Base-by-base conservation (phyloP, 1,139 yeast genomes). In the Debaryomycetaceae sp. region DNA sequence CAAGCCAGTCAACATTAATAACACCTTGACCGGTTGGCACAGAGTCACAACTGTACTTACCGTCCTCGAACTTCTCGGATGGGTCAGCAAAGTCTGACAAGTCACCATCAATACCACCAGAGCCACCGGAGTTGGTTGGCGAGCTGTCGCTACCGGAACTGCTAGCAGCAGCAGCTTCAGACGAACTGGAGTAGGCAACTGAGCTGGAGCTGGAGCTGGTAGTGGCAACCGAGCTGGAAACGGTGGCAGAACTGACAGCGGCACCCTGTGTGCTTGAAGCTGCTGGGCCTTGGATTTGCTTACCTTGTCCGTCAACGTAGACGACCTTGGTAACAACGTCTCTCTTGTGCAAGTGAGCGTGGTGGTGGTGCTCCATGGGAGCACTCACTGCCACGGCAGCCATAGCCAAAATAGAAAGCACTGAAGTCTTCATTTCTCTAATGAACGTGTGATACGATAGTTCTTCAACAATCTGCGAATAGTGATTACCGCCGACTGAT, bases 21-120 rank as follows among this genome's bases (percentile, higher is more conserved):
- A 93, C 97, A 77, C 98, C 98, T 63, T 89, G 81, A 54, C 96
- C 96, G 31, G 84, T 68, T 65, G 98, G 98, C 83, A 93, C 89
- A 42, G 72, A 60, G 51, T 81, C 71, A 76, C 99, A 93, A 52
- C 78, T 68, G 64, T 83, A 68, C 47, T 77, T 78, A 62, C 98
- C 98, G 63, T 93, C 98, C 65, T 78, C 75, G 74, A 91, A 91
- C 49, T 72, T 68, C 44, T 64, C 66, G 44, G 79, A 55, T 58
- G 90, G 87, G 57, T 65, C 67, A 40, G 66, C 55, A 68, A 75
- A 85, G 47, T 75, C 69, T 33, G 71, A 49, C 55, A 87, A 75
- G 60, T 80, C 85, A 59, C 89, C 89, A 44, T 60, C 46, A 55
- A 75, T 67, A 45, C 76, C 75, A 40, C 71, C 63, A 34, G 71